A percentile compares a stretch with the other conserved stretches of the same genome.
Conservation (phyloP, 2,329 filamentous ascomycete species). For the Knufia fluminis region DNA sequence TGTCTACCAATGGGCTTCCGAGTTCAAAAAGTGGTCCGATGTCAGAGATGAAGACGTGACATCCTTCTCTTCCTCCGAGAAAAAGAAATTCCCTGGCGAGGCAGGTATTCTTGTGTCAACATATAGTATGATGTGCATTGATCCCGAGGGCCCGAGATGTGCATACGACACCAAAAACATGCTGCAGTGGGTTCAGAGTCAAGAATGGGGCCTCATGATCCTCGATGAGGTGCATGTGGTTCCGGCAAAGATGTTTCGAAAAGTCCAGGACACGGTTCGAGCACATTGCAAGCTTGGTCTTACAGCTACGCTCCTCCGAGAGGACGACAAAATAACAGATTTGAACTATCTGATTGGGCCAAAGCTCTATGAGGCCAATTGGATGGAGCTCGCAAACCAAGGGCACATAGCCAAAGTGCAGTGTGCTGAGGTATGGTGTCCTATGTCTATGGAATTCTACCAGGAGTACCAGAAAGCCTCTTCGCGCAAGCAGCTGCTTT, state of each 20-base stretch:
- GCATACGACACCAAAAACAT: slow-evolving; percentile 93
- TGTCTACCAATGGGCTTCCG: slow-evolving; percentile 89
- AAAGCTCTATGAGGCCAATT: slow-evolving; percentile 96
- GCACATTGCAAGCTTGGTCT: slow-evolving; percentile 91
- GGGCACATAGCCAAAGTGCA: slow-evolving; percentile 95
- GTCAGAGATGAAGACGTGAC: slow-evolving; percentile 89
- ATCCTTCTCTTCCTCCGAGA: slow-evolving; percentile 89
- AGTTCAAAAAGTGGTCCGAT: slow-evolving; percentile 99
- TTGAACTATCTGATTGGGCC: slow-evolving; percentile 95
- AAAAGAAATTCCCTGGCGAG: slow-evolving; percentile 73
- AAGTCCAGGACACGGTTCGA: slow-evolving; percentile 85
- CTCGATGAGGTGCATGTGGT: slow-evolving; percentile 97
- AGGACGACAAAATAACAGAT: slow-evolving; percentile 97
- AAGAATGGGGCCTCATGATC: slow-evolving; percentile 96
- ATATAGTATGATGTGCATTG: slow-evolving; percentile 76
- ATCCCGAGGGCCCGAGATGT: slow-evolving; percentile 69
- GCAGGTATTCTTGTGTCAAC: slow-evolving; percentile 96
- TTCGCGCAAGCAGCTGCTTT: slow-evolving; percentile 55
- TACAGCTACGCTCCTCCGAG: slow-evolving; percentile 84
- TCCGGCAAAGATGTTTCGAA: slow-evolving; percentile 89
- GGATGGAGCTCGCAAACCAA: slow-evolving; percentile 96
- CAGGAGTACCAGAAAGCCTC: slow-evolving; percentile 75
- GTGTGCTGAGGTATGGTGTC: slow-evolving; percentile 97
- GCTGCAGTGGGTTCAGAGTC: slow-evolving; percentile 82
- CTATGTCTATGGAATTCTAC: slow-evolving; percentile 98